Conservation (phyloP, 805 yeast species). For the Starmera caribaea region DNA sequence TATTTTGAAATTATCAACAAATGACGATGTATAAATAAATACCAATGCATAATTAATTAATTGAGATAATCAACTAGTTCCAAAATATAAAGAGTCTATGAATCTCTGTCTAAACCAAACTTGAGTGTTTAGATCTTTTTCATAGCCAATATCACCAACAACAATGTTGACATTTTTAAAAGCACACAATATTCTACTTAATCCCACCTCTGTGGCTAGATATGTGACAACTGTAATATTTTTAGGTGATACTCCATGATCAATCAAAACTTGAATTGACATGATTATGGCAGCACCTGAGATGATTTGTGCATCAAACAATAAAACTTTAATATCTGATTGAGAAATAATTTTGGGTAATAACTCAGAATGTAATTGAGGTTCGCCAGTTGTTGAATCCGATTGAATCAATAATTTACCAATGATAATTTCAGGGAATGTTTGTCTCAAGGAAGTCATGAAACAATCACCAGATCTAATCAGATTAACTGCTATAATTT, state of each 20-base stretch:
- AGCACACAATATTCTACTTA: constrained; percentile 62
- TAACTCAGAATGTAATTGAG: constrained; percentile 76
- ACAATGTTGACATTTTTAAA: constrained; percentile 55
- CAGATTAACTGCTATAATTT: constrained; percentile 64
- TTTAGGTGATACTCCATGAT: constrained; percentile 57
- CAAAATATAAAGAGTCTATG: constrained; percentile 71
- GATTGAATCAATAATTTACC: constrained; percentile 86
- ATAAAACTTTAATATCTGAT: constrained; percentile 35
- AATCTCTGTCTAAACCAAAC: constrained; percentile 60
- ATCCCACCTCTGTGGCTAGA: constrained; percentile 70
- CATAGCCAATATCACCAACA: constrained; percentile 54
- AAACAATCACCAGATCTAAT: constrained; percentile 93
- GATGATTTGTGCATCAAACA: constrained; percentile 81
- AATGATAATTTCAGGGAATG: constrained; percentile 66
- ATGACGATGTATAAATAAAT: no score
- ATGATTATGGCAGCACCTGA: constrained; percentile 92
- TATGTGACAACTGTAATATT: constrained; percentile 64
- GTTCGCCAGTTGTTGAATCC: constrained; percentile 86
- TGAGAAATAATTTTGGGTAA: constrained; percentile 39
- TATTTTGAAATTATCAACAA: no score
- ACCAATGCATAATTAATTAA: no score
- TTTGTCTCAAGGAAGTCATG: constrained; percentile 63
- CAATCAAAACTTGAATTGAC: constrained; percentile 84
- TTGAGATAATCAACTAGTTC: constrained; percentile 29
- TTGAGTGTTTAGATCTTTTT: constrained; percentile 35